These are phyloP conservation scores for Nakazawaea molendinolei DNA, from an alignment of 805 yeast species.

Conservation along the genomic window DNA sequence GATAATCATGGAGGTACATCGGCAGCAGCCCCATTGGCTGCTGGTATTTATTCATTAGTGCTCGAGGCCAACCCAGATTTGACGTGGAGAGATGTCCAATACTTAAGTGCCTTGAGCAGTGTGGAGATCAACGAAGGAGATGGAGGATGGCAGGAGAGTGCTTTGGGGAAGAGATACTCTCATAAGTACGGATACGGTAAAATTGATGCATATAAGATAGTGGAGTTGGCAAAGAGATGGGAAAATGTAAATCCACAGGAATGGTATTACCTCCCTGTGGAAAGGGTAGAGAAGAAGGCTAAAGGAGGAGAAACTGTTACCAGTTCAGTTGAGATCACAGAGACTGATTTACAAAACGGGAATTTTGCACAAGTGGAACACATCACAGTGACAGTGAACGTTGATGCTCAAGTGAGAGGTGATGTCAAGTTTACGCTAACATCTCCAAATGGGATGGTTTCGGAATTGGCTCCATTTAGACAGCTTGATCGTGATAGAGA, in stretches of 20 bases:
- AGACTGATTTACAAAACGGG: constrained; percentile 41
- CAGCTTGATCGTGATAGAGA: constrained; percentile 42
- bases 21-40: constrained; percentile 98
- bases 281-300: constrained; percentile 25
- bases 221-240: constrained; percentile 69
- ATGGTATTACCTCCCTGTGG: constrained; percentile 54
- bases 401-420: constrained; percentile 64
- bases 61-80: constrained; percentile 78
- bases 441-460: constrained; percentile 71
- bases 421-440: constrained; percentile 52
- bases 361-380: constrained; percentile 79
- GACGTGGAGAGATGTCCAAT: constrained; percentile 95
- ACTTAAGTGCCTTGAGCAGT: constrained; percentile 67
- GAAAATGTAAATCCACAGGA: constrained; percentile 86
- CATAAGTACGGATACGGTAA: constrained; percentile 91
- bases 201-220: constrained; percentile 74
- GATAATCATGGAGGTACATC: constrained; percentile 90
- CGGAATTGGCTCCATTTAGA: constrained; percentile 69
- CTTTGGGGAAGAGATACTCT: constrained; percentile 60
- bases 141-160: constrained; percentile 66
- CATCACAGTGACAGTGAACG: constrained; percentile 72
- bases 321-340: constrained; percentile 38
- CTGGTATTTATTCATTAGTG: constrained; percentile 86
- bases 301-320: constrained; percentile 17
- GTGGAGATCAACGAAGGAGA: constrained; percentile 60